These are phyloP conservation scores for Artemisia argyi DNA, from an alignment of 129 eudicot genomes.

Conservation along the genomic window DNA sequence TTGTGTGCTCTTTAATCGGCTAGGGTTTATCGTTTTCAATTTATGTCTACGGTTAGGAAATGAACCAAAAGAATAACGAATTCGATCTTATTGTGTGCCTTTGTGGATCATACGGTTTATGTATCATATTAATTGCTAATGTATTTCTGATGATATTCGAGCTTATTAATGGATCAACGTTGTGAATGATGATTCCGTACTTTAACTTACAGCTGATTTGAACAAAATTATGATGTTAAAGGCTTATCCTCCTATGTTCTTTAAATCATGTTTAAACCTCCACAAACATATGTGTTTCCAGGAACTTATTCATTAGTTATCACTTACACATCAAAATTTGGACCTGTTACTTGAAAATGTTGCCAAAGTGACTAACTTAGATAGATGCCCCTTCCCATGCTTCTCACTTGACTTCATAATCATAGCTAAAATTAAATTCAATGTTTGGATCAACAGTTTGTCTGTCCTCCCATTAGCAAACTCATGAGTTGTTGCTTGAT, in stretches of 20 bases:
- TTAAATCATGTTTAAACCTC: constrained; percentile 11
- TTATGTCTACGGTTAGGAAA: constrained; percentile 1
- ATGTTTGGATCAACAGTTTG: too few relatives aligned
- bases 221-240: constrained; percentile 13
- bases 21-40: not conserved
- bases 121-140: constrained; percentile 17
- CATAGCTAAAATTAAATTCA: too few relatives aligned
- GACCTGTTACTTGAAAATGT: too few relatives aligned
- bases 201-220: not conserved
- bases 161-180: constrained; percentile 2
- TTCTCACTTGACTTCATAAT: too few relatives aligned
- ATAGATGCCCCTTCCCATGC: too few relatives aligned
- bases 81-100: constrained; percentile 10
- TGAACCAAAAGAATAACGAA: constrained; percentile 7
- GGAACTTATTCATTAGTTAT: too few relatives aligned
- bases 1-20: constrained; percentile 1
- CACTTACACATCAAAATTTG: too few relatives aligned
- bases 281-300: too few relatives aligned
- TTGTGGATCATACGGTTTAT: constrained; percentile 7
- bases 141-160: not conserved
- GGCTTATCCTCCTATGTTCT: too few relatives aligned
- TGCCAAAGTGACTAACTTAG: too few relatives aligned
- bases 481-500: too few relatives aligned
- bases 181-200: not conserved
- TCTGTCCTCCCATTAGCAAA: too few relatives aligned